Evolutionary conservation across 2,329 filamentous ascomycete species (phyloP).

Genomic region (Cladosporium sphaerospermum): DNA sequence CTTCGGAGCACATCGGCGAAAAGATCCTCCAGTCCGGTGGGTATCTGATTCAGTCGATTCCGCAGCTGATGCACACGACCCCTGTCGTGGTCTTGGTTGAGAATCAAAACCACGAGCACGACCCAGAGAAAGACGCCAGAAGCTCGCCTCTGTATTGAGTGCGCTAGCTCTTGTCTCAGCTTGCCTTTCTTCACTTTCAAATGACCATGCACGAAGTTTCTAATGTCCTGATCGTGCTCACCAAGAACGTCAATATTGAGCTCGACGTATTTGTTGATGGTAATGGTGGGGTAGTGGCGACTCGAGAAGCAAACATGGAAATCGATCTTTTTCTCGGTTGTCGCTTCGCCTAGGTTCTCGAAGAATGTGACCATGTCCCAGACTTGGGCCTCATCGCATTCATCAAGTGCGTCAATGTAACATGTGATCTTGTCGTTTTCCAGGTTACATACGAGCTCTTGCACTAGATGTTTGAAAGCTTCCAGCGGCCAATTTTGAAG

Average conservation of each 20-base stretch:
- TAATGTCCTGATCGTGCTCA: neutral
- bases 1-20: slow-evolving; percentile 8
- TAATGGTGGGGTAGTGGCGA: slow-evolving; percentile 32
- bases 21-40: slow-evolving; percentile 1
- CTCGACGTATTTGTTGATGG: neutral
- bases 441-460: too few species aligned
- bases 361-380: slow-evolving; percentile 35
- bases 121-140: slow-evolving; percentile 14
- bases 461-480: too few species aligned
- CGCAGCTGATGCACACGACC: slow-evolving; percentile 1
- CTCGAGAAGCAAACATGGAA: slow-evolving; percentile 38
- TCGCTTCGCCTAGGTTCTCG: slow-evolving; percentile 14
- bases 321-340: slow-evolving; percentile 20
- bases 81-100: slow-evolving; percentile 8
- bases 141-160: slow-evolving; percentile 1
- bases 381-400: slow-evolving; percentile 37
- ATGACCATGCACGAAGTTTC: neutral
- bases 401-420: too few species aligned
- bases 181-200: neutral
- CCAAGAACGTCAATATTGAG: too few species aligned
- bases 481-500: too few species aligned
- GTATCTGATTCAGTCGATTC: neutral
- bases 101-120: slow-evolving; percentile 7
- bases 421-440: too few species aligned
- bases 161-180: neutral